Evolutionary conservation across 2,329 filamentous ascomycete genomes (phyloP).

Genomic region (Pestalotiopsis sp.): DNA sequence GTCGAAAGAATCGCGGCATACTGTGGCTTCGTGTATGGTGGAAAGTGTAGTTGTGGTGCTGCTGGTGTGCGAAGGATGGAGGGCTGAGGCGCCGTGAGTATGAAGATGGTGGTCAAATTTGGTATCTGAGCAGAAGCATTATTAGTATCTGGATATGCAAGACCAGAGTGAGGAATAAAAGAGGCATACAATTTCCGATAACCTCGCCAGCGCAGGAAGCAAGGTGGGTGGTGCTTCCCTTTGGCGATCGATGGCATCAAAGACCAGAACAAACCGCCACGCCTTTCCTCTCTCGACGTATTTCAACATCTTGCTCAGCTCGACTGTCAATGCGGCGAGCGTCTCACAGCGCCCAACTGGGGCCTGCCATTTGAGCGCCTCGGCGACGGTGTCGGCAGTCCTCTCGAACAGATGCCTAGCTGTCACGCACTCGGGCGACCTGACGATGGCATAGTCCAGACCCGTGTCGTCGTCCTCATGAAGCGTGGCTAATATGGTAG

Average conservation of each 20-base stretch:
- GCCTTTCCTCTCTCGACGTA: constrained; percentile 32
- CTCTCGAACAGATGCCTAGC: constrained; percentile 77
- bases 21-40: constrained; percentile 80
- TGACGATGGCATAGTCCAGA: constrained; percentile 64
- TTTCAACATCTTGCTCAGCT: constrained; percentile 68
- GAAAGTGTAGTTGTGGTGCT: constrained; percentile 79
- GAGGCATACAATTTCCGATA: constrained; percentile 75
- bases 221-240: constrained; percentile 79
- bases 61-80: constrained; percentile 62
- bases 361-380: constrained; percentile 51
- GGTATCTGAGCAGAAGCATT: constrained; percentile 64
- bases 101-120: constrained; percentile 70
- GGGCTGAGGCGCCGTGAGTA: constrained; percentile 51
- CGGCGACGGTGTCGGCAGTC: constrained; percentile 62
- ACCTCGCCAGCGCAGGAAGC: constrained; percentile 76
- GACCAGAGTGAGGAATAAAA: neutral
- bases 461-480: constrained; percentile 48
- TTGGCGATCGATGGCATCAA: constrained; percentile 87
- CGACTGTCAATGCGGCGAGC: constrained; percentile 73
- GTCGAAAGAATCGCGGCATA: constrained; percentile 73
- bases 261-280: constrained; percentile 76
- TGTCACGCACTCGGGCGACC: constrained; percentile 77
- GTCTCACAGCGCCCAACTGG: constrained; percentile 74
- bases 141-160: constrained; percentile 11
- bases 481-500: constrained; percentile 59